A percentile compares a stretch with the other conserved stretches of the same genome.
phyloP scores from a whole-genome alignment of 768 basidiomycete species.

The Panus rudis region DNA sequence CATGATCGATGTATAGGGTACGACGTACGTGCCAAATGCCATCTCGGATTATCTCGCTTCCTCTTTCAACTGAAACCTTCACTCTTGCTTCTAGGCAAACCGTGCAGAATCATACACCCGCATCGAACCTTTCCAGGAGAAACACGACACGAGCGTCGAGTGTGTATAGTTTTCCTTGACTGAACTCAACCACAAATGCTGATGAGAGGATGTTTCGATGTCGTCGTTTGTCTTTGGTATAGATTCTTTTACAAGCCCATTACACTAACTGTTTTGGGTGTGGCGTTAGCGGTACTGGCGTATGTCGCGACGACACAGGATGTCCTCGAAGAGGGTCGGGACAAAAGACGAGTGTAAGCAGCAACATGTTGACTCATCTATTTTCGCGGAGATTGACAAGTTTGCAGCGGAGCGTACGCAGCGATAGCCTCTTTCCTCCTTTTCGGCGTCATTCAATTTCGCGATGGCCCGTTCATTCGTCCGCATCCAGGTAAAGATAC shows the following conservation, averaged over 20 bases:
- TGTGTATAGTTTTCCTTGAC: conserved; percentile 23
- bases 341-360: conserved; percentile 74
- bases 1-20: conserved; percentile 63
- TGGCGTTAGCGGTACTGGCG: conserved; percentile 60
- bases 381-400: conserved; percentile 2
- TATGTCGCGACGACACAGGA: conserved; percentile 82
- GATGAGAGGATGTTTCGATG: conserved; percentile 1
- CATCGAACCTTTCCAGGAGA: conserved; percentile 79
- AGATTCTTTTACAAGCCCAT: conserved; percentile 87
- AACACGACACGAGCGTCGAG: conserved; percentile 78
- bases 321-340: conserved; percentile 75
- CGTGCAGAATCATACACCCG: conserved; percentile 78
- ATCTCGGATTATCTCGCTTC: too few species aligned
- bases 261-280: conserved; percentile 66
- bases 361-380: conserved; percentile 1
- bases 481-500: conserved; percentile 68
- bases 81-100: conserved; percentile 50
- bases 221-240: conserved; percentile 1
- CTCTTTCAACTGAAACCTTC: too few species aligned
- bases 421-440: conserved; percentile 65
- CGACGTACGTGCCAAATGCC: conserved; percentile 74
- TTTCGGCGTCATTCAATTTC: conserved; percentile 84
- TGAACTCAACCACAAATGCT: neutral
- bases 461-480: conserved; percentile 83
- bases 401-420: conserved; percentile 66